Evolutionary conservation across 768 basidiomycete genomes (phyloP).

Genomic region (Lyophyllum shimeji): DNA sequence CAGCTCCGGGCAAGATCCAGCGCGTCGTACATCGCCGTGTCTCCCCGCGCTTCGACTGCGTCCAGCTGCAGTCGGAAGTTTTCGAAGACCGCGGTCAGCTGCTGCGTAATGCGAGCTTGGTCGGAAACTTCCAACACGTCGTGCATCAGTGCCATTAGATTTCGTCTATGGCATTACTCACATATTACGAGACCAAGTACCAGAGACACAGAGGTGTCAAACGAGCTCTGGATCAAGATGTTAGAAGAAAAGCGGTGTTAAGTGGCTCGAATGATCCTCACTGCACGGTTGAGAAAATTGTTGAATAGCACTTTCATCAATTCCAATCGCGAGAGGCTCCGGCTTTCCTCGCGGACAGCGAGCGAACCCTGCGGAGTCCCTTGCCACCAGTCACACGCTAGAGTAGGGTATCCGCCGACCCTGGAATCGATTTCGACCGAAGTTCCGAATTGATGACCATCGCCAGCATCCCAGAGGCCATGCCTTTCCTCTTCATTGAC

Average conservation of each 20-base stretch:
- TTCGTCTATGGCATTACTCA: conserved; percentile 4
- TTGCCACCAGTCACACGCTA: conserved; percentile 1
- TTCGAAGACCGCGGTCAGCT: conserved; percentile 26
- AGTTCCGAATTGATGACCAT: neutral
- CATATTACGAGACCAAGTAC: conserved; percentile 29
- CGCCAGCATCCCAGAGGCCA: conserved; percentile 1
- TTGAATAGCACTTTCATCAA: conserved; percentile 26
- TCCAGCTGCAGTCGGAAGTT: conserved; percentile 23
- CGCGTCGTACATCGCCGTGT: conserved; percentile 28
- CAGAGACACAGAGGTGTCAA: conserved; percentile 25
- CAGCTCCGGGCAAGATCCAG: conserved; percentile 22
- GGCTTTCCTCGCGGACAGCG: conserved; percentile 15
- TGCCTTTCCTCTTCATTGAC: neutral
- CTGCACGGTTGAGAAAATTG: conserved; percentile 27
- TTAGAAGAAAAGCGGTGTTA: neutral
- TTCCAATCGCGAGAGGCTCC: conserved; percentile 20
- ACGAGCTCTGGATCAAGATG: conserved; percentile 20
- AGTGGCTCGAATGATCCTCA: conserved; percentile 5
- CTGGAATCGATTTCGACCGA: neutral
- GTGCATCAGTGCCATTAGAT: too few species aligned
- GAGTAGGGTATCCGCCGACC: neutral
- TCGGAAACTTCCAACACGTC: conserved; percentile 19
- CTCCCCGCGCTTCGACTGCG: conserved; percentile 15
- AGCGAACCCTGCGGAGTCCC: neutral
- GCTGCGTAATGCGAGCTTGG: conserved; percentile 16